phyloP scores from a whole-genome alignment of 129 eudicot genomes.

The Rutidosis leptorrhynchoides region DNA sequence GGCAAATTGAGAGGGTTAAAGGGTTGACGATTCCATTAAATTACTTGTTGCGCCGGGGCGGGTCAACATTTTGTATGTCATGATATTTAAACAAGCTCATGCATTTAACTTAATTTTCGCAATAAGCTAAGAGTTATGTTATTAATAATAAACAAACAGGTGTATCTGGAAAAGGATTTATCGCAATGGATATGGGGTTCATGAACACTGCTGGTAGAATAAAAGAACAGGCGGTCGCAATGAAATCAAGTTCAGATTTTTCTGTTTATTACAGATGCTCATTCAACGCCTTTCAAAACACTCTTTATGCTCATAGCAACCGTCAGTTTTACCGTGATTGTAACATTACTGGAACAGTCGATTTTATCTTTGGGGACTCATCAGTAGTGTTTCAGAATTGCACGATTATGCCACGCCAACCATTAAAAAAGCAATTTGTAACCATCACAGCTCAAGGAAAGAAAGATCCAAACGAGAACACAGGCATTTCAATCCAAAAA shows the following conservation, averaged over 20 bases:
- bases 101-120: no score
- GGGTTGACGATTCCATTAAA: no score
- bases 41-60: neutral
- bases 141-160: conserved; percentile 25
- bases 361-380: conserved; percentile 73
- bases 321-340: conserved; percentile 79
- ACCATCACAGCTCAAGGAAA: conserved; percentile 78
- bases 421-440: conserved; percentile 40
- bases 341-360: conserved; percentile 60
- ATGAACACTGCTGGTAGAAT: conserved; percentile 65
- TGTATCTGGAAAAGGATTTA: conserved; percentile 48
- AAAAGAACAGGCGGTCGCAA: conserved; percentile 75
- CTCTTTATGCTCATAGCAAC: conserved; percentile 60
- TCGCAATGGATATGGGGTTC: conserved; percentile 62
- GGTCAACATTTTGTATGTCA: neutral
- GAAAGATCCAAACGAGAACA: conserved; percentile 52
- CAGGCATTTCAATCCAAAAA: conserved; percentile 55
- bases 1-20: no score
- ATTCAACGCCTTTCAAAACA: conserved; percentile 65
- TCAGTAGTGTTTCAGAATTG: conserved; percentile 65
- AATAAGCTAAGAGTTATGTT: no score
- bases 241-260: conserved; percentile 61
- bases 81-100: no score
- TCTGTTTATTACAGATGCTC: conserved; percentile 57
- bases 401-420: conserved; percentile 50